Base-by-base conservation (phyloP, 192 early-diverging fungal genomes). In the Lunasporangiospora selenospora region DNA sequence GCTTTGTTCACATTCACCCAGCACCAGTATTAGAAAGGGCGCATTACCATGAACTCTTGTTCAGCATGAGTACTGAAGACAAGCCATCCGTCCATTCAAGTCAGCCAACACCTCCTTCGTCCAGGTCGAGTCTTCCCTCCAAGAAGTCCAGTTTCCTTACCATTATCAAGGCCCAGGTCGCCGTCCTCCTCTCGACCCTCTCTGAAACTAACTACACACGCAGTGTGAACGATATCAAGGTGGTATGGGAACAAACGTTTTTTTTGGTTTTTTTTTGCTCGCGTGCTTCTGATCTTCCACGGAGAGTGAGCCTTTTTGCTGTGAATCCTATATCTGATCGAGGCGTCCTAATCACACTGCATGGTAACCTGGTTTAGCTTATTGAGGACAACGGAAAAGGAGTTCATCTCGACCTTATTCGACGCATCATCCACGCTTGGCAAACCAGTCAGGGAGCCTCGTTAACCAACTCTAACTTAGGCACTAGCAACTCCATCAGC, bases 91-190 rank as follows among this genome's bases (percentile, higher is more conserved):
- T n/a, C n/a, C n/a, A n/a, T n/a, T n/a, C n/a, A n/a, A n/a, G n/a
- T n/a, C n/a, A n/a, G n/a, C 59, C 59, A 59, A 13, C 60, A 62
- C 32, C 41, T 21, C 43, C 60, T 33, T 47, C 46, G 37, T 53
- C 51, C 19, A 62, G 36, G 40, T 53, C 40, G 42, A 65, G 62
- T 60, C 47, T 49, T 46, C 65, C 64, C 50, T 57, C 76, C 58
- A 61, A 71, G 37, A 48, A 54, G 48, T 58, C 67, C 49, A 66
- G 64, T 40, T 59, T 80, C 43, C 62, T 45, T 44, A 69, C 57
- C 15, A 77, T 80, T 40, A 76, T 80, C 16, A 80, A 75, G 57
- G 79, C 79, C 53, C 79, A 80, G 75, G 73, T 77, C 24, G 69
- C 69, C 29, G 51, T 80, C 16, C 47, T 77, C 32, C 36, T 80